These are phyloP conservation scores for Pichia cephalocereana DNA, from an alignment of 805 yeast species.

Conservation along the genomic window DNA sequence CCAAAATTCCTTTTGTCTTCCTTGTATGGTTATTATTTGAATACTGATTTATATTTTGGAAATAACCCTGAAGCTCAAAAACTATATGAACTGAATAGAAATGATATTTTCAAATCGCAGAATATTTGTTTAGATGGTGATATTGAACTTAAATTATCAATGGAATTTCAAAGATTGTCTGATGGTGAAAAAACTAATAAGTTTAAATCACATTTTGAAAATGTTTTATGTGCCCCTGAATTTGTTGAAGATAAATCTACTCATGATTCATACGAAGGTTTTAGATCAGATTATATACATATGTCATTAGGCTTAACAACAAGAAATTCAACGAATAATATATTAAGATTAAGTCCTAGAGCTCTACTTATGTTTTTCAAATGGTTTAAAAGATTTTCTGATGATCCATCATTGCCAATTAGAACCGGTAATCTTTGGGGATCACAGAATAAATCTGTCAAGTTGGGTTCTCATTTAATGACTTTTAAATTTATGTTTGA, in stretches of 20 bases:
- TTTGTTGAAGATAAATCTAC: slow-evolving; percentile 32
- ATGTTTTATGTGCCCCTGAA: slow-evolving; percentile 45
- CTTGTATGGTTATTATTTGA: slow-evolving; percentile 19
- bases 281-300: slow-evolving; percentile 72
- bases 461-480: slow-evolving; percentile 64
- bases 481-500: slow-evolving; percentile 72
- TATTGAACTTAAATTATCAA: slow-evolving; percentile 47
- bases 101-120: slow-evolving; percentile 35
- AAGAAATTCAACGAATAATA: slow-evolving; percentile 37
- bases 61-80: slow-evolving; percentile 2
- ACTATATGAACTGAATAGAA: slow-evolving; percentile 1
- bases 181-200: slow-evolving; percentile 31
- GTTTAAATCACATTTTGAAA: slow-evolving; percentile 48
- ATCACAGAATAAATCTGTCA: slow-evolving; percentile 42
- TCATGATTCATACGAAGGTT: slow-evolving; percentile 74
- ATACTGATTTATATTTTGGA: slow-evolving; percentile 11
- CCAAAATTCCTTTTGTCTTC: slow-evolving; percentile 13
- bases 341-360: slow-evolving; percentile 65
- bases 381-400: slow-evolving; percentile 85
- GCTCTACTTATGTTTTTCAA: slow-evolving; percentile 53
- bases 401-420: slow-evolving; percentile 66
- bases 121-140: slow-evolving; percentile 56
- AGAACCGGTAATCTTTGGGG: slow-evolving; percentile 66
- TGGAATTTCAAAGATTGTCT: slow-evolving; percentile 41
- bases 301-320: slow-evolving; percentile 43